phyloP scores from a whole-genome alignment of 2,329 filamentous ascomycete species.

The Fusarium dlaminii region DNA sequence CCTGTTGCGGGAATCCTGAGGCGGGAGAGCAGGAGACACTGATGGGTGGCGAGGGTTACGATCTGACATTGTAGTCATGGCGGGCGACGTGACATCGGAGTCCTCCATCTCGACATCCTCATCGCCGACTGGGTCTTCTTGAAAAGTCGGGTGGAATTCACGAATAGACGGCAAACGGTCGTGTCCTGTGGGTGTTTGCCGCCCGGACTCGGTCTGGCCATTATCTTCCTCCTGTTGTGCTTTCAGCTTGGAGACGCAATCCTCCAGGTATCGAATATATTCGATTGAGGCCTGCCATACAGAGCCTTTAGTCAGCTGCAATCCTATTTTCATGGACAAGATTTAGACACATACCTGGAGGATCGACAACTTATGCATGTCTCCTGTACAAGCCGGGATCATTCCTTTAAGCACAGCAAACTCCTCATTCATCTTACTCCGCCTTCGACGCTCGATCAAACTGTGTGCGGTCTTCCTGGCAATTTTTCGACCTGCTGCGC shows the following conservation, averaged over 20 bases:
- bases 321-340: not conserved
- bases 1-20: slow-evolving; percentile 55
- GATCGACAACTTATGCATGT: slow-evolving; percentile 98
- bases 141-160: slow-evolving; percentile 53
- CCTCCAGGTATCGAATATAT: slow-evolving; percentile 92
- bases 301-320: slow-evolving; percentile 10
- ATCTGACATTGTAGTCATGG: slow-evolving; percentile 49
- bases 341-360: slow-evolving; percentile 72
- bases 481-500: slow-evolving; percentile 91
- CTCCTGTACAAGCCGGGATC: slow-evolving; percentile 94
- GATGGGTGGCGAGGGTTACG: slow-evolving; percentile 55
- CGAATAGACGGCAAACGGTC: slow-evolving; percentile 50
- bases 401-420: slow-evolving; percentile 92
- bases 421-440: slow-evolving; percentile 99
- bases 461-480: slow-evolving; percentile 96
- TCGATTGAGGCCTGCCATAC: slow-evolving; percentile 84
- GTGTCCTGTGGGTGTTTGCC: slow-evolving; percentile 40
- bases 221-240: slow-evolving; percentile 56
- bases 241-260: slow-evolving; percentile 85
- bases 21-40: slow-evolving; percentile 61
- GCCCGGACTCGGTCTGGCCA: slow-evolving; percentile 42
- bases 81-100: slow-evolving; percentile 60
- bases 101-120: slow-evolving; percentile 71
- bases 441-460: slow-evolving; percentile 85
- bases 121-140: slow-evolving; percentile 47